phyloP scores from a whole-genome alignment of 768 basidiomycete species.

The Chalciporus chontae region DNA sequence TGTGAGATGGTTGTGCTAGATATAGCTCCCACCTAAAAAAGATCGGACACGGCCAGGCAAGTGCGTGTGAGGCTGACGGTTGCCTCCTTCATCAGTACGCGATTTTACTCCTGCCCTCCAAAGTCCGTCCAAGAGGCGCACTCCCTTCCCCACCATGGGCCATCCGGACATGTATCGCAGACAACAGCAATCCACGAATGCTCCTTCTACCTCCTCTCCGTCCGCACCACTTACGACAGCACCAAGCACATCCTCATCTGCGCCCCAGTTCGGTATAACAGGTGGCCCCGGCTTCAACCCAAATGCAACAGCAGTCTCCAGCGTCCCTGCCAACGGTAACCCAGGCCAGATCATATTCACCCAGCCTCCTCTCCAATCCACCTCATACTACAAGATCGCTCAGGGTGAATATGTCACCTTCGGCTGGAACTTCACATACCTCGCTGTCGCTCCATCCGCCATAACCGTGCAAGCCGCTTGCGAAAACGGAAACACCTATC shows the following conservation, averaged over 20 bases:
- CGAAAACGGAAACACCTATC: conserved; percentile 66
- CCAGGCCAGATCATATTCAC: conserved; percentile 50
- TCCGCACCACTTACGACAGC: background rate
- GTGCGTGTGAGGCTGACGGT: conserved; percentile 16
- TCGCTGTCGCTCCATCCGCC: conserved; percentile 47
- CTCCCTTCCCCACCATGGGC: background rate
- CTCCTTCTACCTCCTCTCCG: background rate
- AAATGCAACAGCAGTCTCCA: conserved; percentile 16
- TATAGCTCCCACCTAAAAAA: conserved; percentile 11
- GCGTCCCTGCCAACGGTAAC: conserved; percentile 36
- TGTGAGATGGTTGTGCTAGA: background rate
- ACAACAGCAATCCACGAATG: conserved; percentile 1
- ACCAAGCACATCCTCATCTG: background rate
- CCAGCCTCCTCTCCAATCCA: conserved; percentile 53
- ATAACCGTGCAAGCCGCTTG: conserved; percentile 66
- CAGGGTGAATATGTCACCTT: conserved; percentile 54
- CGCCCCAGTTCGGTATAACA: conserved; percentile 17
- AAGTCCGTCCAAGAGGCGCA: conserved; percentile 17
- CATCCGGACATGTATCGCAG: background rate
- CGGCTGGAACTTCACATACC: conserved; percentile 70
- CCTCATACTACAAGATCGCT: conserved; percentile 68
- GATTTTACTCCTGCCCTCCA: too few species aligned
- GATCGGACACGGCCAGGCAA: background rate
- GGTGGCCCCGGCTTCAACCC: conserved; percentile 25
- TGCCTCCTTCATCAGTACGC: background rate